These are phyloP conservation scores for Cyanodermella asteris DNA, from an alignment of 2,329 filamentous ascomycete genomes.

Conservation along the genomic window DNA sequence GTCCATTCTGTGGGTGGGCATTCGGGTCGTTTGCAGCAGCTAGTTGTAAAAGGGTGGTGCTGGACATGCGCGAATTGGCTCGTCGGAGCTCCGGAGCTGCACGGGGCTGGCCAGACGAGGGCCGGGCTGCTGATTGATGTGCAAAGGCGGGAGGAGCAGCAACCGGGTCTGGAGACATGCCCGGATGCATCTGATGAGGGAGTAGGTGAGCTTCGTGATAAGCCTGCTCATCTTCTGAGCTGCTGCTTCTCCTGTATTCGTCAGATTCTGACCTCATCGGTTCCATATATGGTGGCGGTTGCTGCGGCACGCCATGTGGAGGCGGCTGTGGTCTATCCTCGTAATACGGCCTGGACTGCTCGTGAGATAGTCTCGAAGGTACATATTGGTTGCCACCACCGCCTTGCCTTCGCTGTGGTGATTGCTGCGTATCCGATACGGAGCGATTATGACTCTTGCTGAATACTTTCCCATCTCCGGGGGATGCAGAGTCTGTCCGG, in stretches of 20 bases:
- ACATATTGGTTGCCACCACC: slow-evolving; percentile 6
- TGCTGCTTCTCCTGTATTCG: slow-evolving; percentile 9
- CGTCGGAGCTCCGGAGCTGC: slow-evolving; percentile 57
- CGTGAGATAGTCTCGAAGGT: slow-evolving; percentile 9
- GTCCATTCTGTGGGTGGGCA: no score
- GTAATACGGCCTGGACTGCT: slow-evolving; percentile 6
- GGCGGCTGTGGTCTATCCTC: slow-evolving; percentile 1
- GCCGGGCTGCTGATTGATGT: slow-evolving; percentile 50
- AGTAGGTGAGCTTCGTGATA: no score
- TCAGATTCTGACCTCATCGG: slow-evolving; percentile 17
- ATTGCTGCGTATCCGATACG: slow-evolving; percentile 8
- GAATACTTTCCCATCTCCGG: slow-evolving; percentile 9
- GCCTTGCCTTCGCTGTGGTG: slow-evolving; percentile 5
- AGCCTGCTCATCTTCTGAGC: slow-evolving; percentile 15
- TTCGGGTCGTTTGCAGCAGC: slow-evolving; percentile 46
- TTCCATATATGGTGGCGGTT: slow-evolving; percentile 8
- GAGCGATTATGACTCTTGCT: slow-evolving; percentile 8
- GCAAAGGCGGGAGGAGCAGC: slow-evolving; percentile 57
- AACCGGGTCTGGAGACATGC: slow-evolving; percentile 54
- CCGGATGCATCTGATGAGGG: slow-evolving; percentile 17
- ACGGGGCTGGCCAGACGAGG: slow-evolving; percentile 45
- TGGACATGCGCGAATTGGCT: slow-evolving; percentile 67
- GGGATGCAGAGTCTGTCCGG: slow-evolving; percentile 29
- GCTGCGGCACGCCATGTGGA: slow-evolving; percentile 4
- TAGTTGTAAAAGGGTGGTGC: slow-evolving; percentile 59